Base-by-base conservation (phyloP, 257 asterid species). In the Nicotiana attenuata region DNA sequence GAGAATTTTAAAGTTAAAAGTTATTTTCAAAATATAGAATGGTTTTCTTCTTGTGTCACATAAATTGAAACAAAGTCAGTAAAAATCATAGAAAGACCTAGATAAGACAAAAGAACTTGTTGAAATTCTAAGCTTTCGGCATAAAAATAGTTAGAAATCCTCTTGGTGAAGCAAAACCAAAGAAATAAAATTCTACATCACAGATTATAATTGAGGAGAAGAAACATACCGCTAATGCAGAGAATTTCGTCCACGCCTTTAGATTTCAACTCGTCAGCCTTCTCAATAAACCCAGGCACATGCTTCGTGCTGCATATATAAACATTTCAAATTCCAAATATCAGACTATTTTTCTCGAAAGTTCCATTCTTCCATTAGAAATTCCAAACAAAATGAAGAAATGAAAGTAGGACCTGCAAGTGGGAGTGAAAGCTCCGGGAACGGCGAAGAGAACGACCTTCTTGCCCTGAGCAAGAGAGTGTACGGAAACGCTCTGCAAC, bases 401-500 rank as follows among this genome's bases (percentile, higher is more conserved):
- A 24, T 3, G 19, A 20, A 69, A 38, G 11, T 38, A 68, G 26
- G 33, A 94, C 98, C 98, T 94, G 96, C 98, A 94, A 75, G 97
- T 93, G 45, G 97, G 97, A 71, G 98, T 94, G 87, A 94, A 94
- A 59, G 98, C 98, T 41, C 97, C 97, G 78, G 97, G 98, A 81
- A 94, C 97, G 83, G 95, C 97, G 76, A 93, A 93, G 35, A 94
- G 83, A 78, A 94, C 59, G 87, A 86, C 94, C 85, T 93, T 94
- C 78, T 94, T 93, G 26, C 91, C 96, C 85, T 92, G 88, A 83
- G 94, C 90, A 53, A 94, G 91, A 6, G 97, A 89, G 92, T 92
- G 96, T 26, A 94, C 69, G 5, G 97, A 86, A 14, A 92, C 90
- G 76, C n/a, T 87, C 83, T 92, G 93, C 52, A 92, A 89, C 76